Evolutionary conservation across 1,284 basidiomycete species (phyloP), one percentile per base, ranked within the genome.

Genomic region (Sanguinoderma infundibulare): DNA sequence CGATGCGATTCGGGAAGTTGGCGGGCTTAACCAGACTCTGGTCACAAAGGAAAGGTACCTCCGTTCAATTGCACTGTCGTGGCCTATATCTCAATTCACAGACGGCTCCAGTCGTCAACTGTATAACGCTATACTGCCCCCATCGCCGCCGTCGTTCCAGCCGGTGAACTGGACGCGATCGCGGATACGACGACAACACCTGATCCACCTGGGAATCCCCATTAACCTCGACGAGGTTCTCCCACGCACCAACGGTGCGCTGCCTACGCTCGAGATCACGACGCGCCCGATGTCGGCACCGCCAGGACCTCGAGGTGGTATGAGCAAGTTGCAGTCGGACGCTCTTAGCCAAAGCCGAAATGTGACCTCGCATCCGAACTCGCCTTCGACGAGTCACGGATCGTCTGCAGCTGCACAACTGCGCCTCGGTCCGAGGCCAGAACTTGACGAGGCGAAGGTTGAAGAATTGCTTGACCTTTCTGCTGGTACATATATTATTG

Each of bases 121-220:
- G 54, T 93, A 93, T 76, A 86, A 88, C 57, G 81, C 84, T 63
- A 75, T 93, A 62, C 78, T 87, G 67, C 86, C 83, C 73, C 84
- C 81, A 69, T 68, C 80, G 44, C 81, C 89, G 57, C 85, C 89
- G 66, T 79, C 84, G 9, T 85, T 89, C 53, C 87, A 90, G 73
- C 90, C 93, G 15, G 88, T 95, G 51, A 96, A 94, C 70, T 98
- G 95, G 95, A 94, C 89, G 58, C 87, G 94, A 44, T 96, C 94
- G 53, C 86, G 91, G 49, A 94, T 94, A 69, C 86, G 95, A 59
- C 81, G 94, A 53, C 92, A 95, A 70, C 94, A 97, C 69, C 82
- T 98, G 44, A 95, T 96, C 64, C 80, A 92, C 14, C 85, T 98
- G 39, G 95, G 96, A 36, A 89, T 98, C 52, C 95, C 95, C 4